A percentile compares a stretch with the other conserved stretches of the same genome.
phyloP scores from a whole-genome alignment of 2,329 filamentous ascomycete species.

The Bretziella fagacearum region DNA sequence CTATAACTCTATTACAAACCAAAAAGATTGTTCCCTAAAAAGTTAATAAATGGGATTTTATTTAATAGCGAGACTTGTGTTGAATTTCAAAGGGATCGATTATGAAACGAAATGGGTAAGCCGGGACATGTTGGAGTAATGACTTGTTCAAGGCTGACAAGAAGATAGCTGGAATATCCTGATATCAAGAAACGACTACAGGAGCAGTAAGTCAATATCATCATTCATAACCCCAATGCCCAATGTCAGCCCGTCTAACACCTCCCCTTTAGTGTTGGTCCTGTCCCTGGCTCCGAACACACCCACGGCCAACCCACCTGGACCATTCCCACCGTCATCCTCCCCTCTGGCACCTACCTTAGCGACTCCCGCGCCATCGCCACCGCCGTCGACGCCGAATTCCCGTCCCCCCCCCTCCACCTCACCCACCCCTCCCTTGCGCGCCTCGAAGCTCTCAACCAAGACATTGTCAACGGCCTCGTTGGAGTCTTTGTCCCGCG shows the following conservation, averaged over 20 bases:
- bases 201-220: slow-evolving; percentile 28
- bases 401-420: slow-evolving; percentile 41
- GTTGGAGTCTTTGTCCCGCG: slow-evolving; percentile 28
- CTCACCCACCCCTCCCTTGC: slow-evolving; percentile 35
- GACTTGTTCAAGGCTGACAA: too few relatives aligned
- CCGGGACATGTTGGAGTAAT: not conserved
- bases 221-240: not conserved
- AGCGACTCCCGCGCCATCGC: slow-evolving; percentile 51
- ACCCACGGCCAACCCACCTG: slow-evolving; percentile 24
- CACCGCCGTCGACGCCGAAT: slow-evolving; percentile 35
- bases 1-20: not conserved
- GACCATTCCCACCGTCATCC: slow-evolving; percentile 37
- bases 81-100: slow-evolving; percentile 51
- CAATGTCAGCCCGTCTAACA: not conserved
- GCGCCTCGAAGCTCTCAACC: slow-evolving; percentile 25
- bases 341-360: slow-evolving; percentile 39
- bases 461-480: slow-evolving; percentile 21
- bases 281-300: slow-evolving; percentile 19
- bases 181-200: slow-evolving; percentile 41
- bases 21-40: too few relatives aligned
- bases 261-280: slow-evolving; percentile 23
- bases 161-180: slow-evolving; percentile 42
- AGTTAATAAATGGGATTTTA: too few relatives aligned
- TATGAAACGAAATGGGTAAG: slow-evolving; percentile 50
- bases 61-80: slow-evolving; percentile 38